Evolutionary conservation across 768 basidiomycete species (phyloP).

Genomic region (Myochromella boudieri): DNA sequence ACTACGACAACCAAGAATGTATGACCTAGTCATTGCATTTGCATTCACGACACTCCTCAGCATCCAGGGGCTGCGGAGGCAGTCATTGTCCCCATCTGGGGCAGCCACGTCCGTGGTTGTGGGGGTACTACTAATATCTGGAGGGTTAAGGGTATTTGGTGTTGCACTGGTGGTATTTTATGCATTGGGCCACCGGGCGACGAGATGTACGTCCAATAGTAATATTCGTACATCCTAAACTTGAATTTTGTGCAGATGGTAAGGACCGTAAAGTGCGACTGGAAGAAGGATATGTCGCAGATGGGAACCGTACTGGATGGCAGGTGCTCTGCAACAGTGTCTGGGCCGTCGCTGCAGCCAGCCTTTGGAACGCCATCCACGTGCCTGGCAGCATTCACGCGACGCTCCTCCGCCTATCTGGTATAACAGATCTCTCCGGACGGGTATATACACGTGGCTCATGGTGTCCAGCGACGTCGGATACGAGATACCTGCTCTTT

Average conservation of each 20-base stretch:
- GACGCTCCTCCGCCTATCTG: slow-evolving; percentile 12
- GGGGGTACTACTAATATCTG: slow-evolving; percentile 71
- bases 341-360: slow-evolving; percentile 56
- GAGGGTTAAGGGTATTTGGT: slow-evolving; percentile 65
- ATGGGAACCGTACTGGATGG: slow-evolving; percentile 71
- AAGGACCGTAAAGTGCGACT: slow-evolving; percentile 71
- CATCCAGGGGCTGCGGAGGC: slow-evolving; percentile 67
- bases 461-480: slow-evolving; percentile 63
- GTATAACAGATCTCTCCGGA: background rate
- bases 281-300: slow-evolving; percentile 75
- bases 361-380: slow-evolving; percentile 65
- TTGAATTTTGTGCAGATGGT: slow-evolving; percentile 46
- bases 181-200: slow-evolving; percentile 76
- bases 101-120: slow-evolving; percentile 75
- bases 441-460: slow-evolving; percentile 33
- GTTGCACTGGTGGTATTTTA: slow-evolving; percentile 75
- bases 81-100: slow-evolving; percentile 76
- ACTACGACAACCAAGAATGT: too few relatives aligned
- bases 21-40: slow-evolving; percentile 22
- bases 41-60: slow-evolving; percentile 54
- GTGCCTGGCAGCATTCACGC: slow-evolving; percentile 43
- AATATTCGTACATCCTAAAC: background rate
- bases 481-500: slow-evolving; percentile 62
- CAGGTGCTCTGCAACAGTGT: slow-evolving; percentile 86
- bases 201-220: slow-evolving; percentile 57